Base-by-base conservation (phyloP, 2,329 filamentous ascomycete genomes). In the Didymella arachidicola region DNA sequence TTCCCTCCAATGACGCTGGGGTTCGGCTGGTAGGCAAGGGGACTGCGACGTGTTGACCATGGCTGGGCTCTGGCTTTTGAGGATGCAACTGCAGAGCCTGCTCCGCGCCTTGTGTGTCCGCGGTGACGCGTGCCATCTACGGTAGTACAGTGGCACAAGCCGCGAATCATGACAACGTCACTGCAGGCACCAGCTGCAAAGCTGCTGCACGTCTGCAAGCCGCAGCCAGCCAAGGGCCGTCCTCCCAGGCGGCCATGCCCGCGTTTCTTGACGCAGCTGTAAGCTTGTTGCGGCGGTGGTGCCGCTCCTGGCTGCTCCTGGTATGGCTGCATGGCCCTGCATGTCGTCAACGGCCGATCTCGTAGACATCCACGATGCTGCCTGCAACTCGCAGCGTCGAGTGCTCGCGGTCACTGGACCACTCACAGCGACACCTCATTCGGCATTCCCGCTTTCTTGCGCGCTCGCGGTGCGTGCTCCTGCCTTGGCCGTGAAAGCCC, bases 321-420 rank as follows among this genome's bases (percentile, higher is more conserved):
- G 57, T 47, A 46, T 32, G 48, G 46, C 51, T 52, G 57, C 52
- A 46, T 32, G 48, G 46, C 51, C 57, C 39, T 49, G 57, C 49
- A 47, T 43, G 41, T 45, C 16, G 45, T 47, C 39, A 60, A 60
- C 48, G 53, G 45, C 59, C 59, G 59, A 58, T 61, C 50, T 48
- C 54, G 25, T 61, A 47, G 30, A 43, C 51, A 18, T 39, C 30
- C 44, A 41, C 50, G 54, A 61, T 61, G 45, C 39, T 30, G 58
- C 53, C 38, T 46, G 53, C 53, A 46, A 22, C 32, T 57, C 26
- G 41, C 54, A 46, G 52, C 27, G 46, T 56, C 52, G 42, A 32
- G 29, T 38, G 51, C 30, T 51, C 42, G 52, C 51, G 53, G 55
- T 29, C 45, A 52, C 26, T 26, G 53, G 30, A 42, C 53, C 53